Evolutionary conservation across 768 basidiomycete species (phyloP), one percentile per base, ranked within the genome.

Genomic region (Leccinum arenicola): DNA sequence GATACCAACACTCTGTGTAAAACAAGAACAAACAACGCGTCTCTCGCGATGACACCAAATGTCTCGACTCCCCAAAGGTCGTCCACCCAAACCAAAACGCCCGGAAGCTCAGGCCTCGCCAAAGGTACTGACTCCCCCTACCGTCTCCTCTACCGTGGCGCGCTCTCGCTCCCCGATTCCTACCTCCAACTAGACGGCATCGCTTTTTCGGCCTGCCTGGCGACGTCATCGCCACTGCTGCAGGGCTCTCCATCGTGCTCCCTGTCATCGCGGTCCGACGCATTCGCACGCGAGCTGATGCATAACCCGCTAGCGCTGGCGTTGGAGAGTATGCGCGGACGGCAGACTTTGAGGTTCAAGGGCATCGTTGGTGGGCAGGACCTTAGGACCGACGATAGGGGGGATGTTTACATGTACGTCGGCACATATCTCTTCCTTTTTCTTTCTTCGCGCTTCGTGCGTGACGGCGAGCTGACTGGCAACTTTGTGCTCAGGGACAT

Each of bases 301-400:
- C 76, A 87, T 61, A 89, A 87, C 61, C 84, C 85, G 0, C 76
- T 91, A 10, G 87, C 89, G 4, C 72, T 91, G 21, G 85, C 88
- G 0, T 69, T 92, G 53, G 89, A 91, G 72, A 88, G 84, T 70
- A 90, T 92, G 88, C 88, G 89, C 38, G 87, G 88, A 14, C 74
- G 88, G 21, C 86, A 85, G 1, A 81, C 81, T 23, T 72, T 92
- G 21, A 77, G 82, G 36, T 80, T 88, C 59, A 74, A 84, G 50
- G 86, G 84, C 2, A 76, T 78, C 0, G 78, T 82, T 15, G 76
- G 75, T 27, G 69, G 88, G 38, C 68, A 75, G 36, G 82, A 86
- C 54, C 68, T 88, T 0, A 86, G 82, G 74, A 69, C 84, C 61
- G 89, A 91, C 69, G 78, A 80, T 50, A 77, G 77, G 35, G 84